Evolutionary conservation across 1,284 basidiomycete species (phyloP).

Genomic region (Leccinum huronense): DNA sequence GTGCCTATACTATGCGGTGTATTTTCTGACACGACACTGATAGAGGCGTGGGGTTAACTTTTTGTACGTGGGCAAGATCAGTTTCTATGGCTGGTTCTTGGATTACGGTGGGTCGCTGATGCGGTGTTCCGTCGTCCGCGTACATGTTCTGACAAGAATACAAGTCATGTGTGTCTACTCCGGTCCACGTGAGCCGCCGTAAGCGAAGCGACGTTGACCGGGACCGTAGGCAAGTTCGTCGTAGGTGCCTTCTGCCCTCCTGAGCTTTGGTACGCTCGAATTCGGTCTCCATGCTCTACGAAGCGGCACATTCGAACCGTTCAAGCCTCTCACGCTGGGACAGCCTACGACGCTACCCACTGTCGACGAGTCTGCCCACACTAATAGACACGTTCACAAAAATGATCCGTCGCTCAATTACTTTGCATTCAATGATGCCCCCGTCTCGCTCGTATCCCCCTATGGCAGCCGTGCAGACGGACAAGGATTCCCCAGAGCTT

Average conservation of each 20-base stretch:
- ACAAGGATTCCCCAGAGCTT: conserved; percentile 46
- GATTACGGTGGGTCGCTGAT: conserved; percentile 70
- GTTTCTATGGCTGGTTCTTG: conserved; percentile 88
- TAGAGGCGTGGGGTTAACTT: conserved; percentile 93
- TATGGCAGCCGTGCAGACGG: conserved; percentile 57
- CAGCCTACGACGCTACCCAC: not conserved
- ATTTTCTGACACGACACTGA: conserved; percentile 14
- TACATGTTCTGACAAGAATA: conserved; percentile 12
- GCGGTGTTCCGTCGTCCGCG: not conserved
- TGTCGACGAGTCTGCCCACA: too few relatives aligned
- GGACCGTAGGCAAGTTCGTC: conserved; percentile 17
- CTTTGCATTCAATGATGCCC: too few relatives aligned
- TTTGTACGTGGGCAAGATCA: conserved; percentile 89
- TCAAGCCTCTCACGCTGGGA: conserved; percentile 7
- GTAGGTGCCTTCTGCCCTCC: conserved; percentile 21
- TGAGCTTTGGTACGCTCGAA: conserved; percentile 22
- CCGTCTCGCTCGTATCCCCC: too few relatives aligned
- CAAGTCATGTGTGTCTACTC: not conserved
- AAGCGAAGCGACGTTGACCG: not conserved
- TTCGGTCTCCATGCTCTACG: conserved; percentile 20
- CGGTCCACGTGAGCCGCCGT: not conserved
- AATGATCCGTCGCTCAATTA: too few relatives aligned
- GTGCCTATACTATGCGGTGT: not conserved
- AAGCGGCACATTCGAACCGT: conserved; percentile 3
- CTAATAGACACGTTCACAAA: too few relatives aligned